These are phyloP conservation scores for Typha latifolia DNA, from an alignment of 176 grass and related monocot species.

Conservation along the genomic window DNA sequence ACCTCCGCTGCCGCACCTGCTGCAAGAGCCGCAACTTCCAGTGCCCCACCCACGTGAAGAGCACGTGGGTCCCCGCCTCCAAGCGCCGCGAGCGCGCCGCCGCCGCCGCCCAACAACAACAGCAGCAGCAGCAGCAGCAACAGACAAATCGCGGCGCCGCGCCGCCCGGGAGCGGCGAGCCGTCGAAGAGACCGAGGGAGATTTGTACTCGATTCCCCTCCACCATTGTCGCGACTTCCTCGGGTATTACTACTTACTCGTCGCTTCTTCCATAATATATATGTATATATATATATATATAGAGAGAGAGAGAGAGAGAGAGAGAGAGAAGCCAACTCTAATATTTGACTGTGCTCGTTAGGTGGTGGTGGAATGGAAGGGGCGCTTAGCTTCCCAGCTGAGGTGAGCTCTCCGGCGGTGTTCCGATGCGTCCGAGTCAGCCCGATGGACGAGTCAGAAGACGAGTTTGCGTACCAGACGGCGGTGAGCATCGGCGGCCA, in stretches of 20 bases:
- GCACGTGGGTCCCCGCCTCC: constrained; percentile 83
- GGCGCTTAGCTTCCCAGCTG: constrained; percentile 59
- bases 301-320: too few relatives aligned
- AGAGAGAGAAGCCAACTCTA: too few relatives aligned
- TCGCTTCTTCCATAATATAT: not conserved
- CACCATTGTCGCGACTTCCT: constrained; percentile 31
- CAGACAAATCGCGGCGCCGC: not conserved
- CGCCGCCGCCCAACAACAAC: constrained; percentile 15
- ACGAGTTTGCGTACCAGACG: constrained; percentile 92
- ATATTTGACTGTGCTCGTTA: too few relatives aligned
- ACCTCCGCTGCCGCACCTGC: constrained; percentile 89
- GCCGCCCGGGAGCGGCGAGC: constrained; percentile 8
- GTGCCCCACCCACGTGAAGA: constrained; percentile 83
- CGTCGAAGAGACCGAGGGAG: constrained; percentile 42
- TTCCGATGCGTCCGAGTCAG: constrained; percentile 90
- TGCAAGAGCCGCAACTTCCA: constrained; percentile 84
- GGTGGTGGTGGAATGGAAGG: not conserved
- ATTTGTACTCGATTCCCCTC: not conserved
- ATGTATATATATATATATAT: not conserved
- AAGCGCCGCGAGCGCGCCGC: constrained; percentile 74
- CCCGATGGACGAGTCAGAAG: constrained; percentile 71
- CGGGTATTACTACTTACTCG: constrained; percentile 37
- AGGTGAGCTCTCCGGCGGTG: constrained; percentile 77
- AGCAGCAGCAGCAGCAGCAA: not conserved
- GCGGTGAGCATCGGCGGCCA: constrained; percentile 87